A percentile compares a stretch with the other conserved stretches of the same genome.
Evolutionary conservation across 1,139 yeast species (phyloP).

Genomic region (Diutina sp.): DNA sequence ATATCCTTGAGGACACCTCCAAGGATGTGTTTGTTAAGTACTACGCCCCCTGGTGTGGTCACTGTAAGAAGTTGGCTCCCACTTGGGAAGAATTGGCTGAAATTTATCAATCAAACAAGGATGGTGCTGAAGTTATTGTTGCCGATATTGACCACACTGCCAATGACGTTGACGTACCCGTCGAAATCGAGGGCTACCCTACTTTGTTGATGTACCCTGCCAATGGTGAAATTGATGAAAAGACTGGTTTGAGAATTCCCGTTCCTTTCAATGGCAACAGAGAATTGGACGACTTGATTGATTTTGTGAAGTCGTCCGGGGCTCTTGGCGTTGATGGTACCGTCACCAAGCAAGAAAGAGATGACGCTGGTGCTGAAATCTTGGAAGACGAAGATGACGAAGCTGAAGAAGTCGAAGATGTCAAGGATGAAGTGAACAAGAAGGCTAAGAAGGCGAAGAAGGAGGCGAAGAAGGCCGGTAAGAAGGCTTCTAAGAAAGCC

Average conservation of each 20-base stretch:
- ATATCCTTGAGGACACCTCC: conserved; percentile 47
- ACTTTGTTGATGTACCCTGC: conserved; percentile 90
- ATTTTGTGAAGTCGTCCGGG: conserved; percentile 60
- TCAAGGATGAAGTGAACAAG: not conserved
- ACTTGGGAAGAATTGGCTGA: conserved; percentile 78
- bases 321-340: conserved; percentile 35
- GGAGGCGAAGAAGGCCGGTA: not conserved
- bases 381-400: conserved; percentile 1
- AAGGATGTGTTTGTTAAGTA: conserved; percentile 89
- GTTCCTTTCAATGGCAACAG: conserved; percentile 59
- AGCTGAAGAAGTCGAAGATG: not conserved
- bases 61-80: conserved; percentile 94
- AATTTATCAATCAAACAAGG: conserved; percentile 38
- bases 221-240: conserved; percentile 53
- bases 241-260: conserved; percentile 46
- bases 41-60: conserved; percentile 99
- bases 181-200: conserved; percentile 79
- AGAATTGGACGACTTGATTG: conserved; percentile 58
- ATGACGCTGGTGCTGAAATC: not conserved
- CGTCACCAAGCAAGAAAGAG: not conserved
- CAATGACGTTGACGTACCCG: conserved; percentile 68
- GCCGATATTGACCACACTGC: conserved; percentile 85
- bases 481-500: conserved; percentile 7
- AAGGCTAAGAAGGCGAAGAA: not conserved
- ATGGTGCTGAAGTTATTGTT: conserved; percentile 44